Percentiles rank a stretch among this genome's conserved stretches.
Conservation (phyloP, 2,329 filamentous ascomycete species). For the Calycina herbarum region DNA sequence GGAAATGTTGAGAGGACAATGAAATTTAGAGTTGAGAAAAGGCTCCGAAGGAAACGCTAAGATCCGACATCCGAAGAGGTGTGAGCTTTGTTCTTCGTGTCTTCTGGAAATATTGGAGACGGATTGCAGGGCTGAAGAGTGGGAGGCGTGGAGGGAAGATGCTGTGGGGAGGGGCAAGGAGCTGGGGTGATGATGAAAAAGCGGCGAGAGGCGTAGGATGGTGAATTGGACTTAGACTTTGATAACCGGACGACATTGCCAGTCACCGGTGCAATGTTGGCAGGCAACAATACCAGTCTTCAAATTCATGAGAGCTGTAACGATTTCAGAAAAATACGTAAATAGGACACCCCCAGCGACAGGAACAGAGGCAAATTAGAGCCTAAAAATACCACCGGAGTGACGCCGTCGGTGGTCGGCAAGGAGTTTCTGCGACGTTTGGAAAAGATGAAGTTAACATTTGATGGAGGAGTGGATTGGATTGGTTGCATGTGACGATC, state of each 20-base stretch:
- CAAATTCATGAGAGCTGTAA: background rate
- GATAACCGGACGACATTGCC: background rate
- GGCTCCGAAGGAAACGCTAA: background rate
- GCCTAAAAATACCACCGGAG: background rate
- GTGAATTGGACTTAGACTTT: background rate
- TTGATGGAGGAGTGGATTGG: background rate
- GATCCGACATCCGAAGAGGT: slow-evolving; percentile 3
- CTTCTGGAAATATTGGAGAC: background rate
- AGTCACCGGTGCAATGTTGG: no score
- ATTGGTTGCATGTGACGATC: background rate
- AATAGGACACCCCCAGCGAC: background rate
- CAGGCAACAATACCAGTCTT: background rate
- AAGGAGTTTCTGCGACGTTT: background rate
- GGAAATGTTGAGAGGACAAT: background rate
- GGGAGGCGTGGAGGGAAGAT: slow-evolving; percentile 1
- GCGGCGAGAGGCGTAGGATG: background rate
- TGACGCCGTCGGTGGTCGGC: background rate
- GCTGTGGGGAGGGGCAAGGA: background rate
- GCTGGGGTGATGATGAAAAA: background rate
- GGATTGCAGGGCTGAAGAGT: background rate
- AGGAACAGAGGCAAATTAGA: background rate
- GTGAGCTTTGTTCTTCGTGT: background rate
- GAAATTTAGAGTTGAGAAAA: background rate
- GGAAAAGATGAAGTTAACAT: background rate
- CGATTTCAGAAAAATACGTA: no score